Percentiles rank a stretch among this genome's conserved stretches.
These are phyloP conservation scores for Citrus sp. DNA, from an alignment of 345 rosid species.

Conservation along the genomic window DNA sequence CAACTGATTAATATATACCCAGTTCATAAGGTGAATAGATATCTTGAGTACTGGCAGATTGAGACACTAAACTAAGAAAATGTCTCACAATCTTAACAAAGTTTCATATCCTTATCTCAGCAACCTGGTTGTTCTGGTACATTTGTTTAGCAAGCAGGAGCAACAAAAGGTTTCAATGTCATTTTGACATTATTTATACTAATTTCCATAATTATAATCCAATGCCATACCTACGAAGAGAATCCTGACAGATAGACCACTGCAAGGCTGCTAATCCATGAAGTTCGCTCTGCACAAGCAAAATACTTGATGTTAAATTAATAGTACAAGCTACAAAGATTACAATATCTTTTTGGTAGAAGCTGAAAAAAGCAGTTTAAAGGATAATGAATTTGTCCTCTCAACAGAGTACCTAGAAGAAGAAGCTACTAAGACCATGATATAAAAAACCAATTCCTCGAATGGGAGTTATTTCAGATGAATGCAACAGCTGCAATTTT, in stretches of 20 bases:
- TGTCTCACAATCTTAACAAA: neutral
- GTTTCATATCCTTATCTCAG: neutral
- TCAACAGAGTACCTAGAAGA: neutral
- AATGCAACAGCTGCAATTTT: neutral
- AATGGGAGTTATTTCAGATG: neutral
- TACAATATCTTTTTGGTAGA: neutral
- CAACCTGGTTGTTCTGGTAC: neutral
- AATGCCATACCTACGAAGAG: constrained; percentile 48
- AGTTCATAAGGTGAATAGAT: neutral
- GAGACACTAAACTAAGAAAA: neutral
- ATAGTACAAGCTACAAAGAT: neutral
- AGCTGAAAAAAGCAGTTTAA: neutral
- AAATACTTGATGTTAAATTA: neutral
- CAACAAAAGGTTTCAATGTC: neutral
- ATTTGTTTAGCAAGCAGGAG: neutral
- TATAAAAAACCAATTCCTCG: neutral
- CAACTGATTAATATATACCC: neutral
- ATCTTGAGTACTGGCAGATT: neutral
- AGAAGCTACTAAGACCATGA: neutral
- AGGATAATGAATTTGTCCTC: neutral
- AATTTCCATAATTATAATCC: neutral
- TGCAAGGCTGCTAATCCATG: constrained; percentile 94
- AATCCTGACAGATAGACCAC: constrained; percentile 93
- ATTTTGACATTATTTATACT: neutral
- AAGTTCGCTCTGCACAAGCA: constrained; percentile 67